phyloP scores from a whole-genome alignment of 2,329 filamentous ascomycete genomes.

The Polychaeton citri region DNA sequence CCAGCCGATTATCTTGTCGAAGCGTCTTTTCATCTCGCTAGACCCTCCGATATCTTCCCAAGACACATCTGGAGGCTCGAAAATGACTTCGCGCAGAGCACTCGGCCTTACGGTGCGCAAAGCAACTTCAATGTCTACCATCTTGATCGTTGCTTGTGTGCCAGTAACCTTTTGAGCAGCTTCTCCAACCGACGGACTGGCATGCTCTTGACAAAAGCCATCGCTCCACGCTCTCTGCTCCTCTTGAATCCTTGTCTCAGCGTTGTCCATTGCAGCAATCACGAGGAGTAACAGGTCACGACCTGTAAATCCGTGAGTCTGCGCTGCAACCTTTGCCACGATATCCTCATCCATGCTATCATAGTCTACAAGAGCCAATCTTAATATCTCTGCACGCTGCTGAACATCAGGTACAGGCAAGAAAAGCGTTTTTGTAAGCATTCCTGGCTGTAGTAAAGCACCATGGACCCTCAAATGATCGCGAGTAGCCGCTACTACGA shows the following conservation, averaged over 20 bases:
- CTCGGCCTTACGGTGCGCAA: constrained; percentile 61
- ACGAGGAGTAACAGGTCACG: constrained; percentile 59
- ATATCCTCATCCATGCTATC: constrained; percentile 46
- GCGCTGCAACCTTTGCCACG: constrained; percentile 35
- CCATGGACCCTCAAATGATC: constrained; percentile 60
- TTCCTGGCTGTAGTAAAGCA: constrained; percentile 49
- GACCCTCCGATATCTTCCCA: constrained; percentile 88
- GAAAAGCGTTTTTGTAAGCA: constrained; percentile 55
- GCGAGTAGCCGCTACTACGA: constrained; percentile 65
- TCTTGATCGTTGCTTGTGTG: constrained; percentile 2
- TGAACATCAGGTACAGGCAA: constrained; percentile 62
- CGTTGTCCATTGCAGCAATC: constrained; percentile 35
- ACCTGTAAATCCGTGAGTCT: constrained; percentile 78
- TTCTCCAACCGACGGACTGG: background rate
- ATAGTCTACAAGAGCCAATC: constrained; percentile 32
- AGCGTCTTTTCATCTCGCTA: constrained; percentile 52
- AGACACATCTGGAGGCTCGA: constrained; percentile 72
- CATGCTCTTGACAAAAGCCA: constrained; percentile 3
- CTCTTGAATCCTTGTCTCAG: constrained; percentile 19
- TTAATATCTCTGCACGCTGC: constrained; percentile 62
- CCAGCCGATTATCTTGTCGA: constrained; percentile 45
- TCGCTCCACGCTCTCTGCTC: no score
- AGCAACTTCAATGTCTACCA: constrained; percentile 50
- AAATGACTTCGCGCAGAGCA: constrained; percentile 77
- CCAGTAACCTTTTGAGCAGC: background rate